Evolutionary conservation across 495 filamentous ascomycete species (phyloP).

Genomic region (Aspergillus nanangensis): DNA sequence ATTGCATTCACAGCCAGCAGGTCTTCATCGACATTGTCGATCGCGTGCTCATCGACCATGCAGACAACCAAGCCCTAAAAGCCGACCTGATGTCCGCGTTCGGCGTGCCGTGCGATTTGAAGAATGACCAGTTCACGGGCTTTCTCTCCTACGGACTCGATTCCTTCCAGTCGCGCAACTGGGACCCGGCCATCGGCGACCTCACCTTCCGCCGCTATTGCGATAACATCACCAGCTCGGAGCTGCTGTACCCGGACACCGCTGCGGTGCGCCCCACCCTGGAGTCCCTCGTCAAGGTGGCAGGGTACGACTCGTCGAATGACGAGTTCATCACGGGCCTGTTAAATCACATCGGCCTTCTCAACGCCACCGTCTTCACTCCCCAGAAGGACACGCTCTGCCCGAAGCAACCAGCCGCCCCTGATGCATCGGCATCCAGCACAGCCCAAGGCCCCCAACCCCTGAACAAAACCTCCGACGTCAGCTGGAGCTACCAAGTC

Average conservation of each 20-base stretch:
- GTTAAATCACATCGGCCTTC: conserved; percentile 63
- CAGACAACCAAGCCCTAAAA: conserved; percentile 35
- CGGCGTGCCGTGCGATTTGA: conserved; percentile 52
- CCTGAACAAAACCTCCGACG: conserved; percentile 36
- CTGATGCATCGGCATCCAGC: neutral
- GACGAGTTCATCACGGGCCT: conserved; percentile 46
- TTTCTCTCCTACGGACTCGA: conserved; percentile 46
- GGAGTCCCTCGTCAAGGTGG: conserved; percentile 43
- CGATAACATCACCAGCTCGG: conserved; percentile 45
- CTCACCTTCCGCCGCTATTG: conserved; percentile 56
- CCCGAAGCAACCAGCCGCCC: neutral
- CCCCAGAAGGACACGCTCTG: neutral
- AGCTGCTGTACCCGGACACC: conserved; percentile 43
- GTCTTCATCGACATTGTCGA: conserved; percentile 60
- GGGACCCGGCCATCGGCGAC: conserved; percentile 59
- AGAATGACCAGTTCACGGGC: conserved; percentile 59
- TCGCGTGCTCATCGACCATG: conserved; percentile 55
- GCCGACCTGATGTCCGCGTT: conserved; percentile 55
- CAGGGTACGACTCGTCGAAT: conserved; percentile 51
- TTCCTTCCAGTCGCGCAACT: conserved; percentile 60
- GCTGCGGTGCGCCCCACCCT: conserved; percentile 33
- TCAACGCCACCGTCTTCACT: conserved; percentile 38
- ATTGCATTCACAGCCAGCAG: conserved; percentile 52
- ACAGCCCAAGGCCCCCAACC: conserved; percentile 3
- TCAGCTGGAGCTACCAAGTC: conserved; percentile 58